Evolutionary conservation across 495 filamentous ascomycete species (phyloP), one percentile per base, ranked within the genome.

Genomic region (Aspergillus homomorphus): DNA sequence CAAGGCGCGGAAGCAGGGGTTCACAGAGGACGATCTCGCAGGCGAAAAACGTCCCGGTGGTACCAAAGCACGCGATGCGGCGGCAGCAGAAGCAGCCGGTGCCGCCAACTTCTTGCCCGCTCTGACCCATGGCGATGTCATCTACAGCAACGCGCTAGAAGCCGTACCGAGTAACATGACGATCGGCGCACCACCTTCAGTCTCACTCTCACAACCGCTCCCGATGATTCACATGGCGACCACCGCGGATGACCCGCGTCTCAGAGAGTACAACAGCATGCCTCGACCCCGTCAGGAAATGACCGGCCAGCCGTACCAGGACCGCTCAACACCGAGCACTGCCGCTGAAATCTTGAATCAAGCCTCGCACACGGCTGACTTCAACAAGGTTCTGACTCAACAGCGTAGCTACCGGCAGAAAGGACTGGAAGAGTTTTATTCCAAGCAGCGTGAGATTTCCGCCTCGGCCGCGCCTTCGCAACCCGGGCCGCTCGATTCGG

Each of bases 1-100:
- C 66, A 99, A 98, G 75, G 94, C 94, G 4, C 82, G 87, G 41
- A 99, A 98, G 70, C 94, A 99, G 68, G 94, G 94, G 18, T 99
- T 99, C 66, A 99, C 94, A 0, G 94, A 99, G 68, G 93, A 95
- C 45, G 94, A 99, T 70, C 81, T 92, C 46, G 94, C 94, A 3
- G 95, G 94, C 9, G 94, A 99, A 71, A 99, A 99, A 76, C 84
- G 94, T 58, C 94, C 94, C 9, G 94, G 95, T 19, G 91, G 89
- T 43, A 84, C 91, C 46, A 97, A 94, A 75, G 86, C 87, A 56
- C 86, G 92, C 61, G 92, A 96, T 70, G 88, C 88, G 18, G 70
- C 76, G 23, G 66, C 69, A n/a, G 72, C 70, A 1, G 73, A 74
- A 48, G 72, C 76, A n/a, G 81, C 80, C 16, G 73, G 70, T 22